phyloP scores from a whole-genome alignment of 345 rosid species.

The Salix koriyanagi region DNA sequence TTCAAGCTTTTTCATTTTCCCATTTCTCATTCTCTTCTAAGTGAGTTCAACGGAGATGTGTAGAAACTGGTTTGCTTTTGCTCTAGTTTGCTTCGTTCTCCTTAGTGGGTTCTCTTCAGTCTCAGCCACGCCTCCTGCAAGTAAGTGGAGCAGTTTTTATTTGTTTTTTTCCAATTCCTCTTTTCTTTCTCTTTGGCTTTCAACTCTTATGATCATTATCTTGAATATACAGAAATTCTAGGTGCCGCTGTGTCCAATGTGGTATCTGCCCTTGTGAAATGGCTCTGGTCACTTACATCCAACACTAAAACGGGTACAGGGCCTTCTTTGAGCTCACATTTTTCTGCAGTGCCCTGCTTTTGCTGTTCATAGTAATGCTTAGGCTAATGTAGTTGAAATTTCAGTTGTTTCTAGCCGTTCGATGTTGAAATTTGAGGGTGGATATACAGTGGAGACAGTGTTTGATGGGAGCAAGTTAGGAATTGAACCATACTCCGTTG shows the following conservation, averaged over 20 bases:
- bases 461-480: constrained; percentile 34
- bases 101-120: constrained; percentile 52
- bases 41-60: neutral
- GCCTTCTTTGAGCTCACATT: constrained; percentile 6
- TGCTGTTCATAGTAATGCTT: neutral
- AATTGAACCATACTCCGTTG: constrained; percentile 24
- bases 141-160: constrained; percentile 37
- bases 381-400: constrained; percentile 9
- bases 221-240: constrained; percentile 20
- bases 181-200: neutral
- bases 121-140: constrained; percentile 75
- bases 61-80: neutral
- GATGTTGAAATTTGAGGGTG: constrained; percentile 31
- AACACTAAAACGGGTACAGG: constrained; percentile 13
- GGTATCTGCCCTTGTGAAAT: constrained; percentile 16
- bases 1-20: neutral
- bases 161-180: neutral
- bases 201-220: neutral
- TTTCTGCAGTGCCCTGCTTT: constrained; percentile 4
- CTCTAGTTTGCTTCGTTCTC: neutral
- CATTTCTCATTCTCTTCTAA: neutral
- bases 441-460: constrained; percentile 33
- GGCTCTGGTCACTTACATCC: constrained; percentile 36
- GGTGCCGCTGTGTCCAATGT: constrained; percentile 21
- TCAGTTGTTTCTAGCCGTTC: constrained; percentile 27